Base-by-base conservation (phyloP, 495 filamentous ascomycete genomes). In the Rusavskia elegans region DNA sequence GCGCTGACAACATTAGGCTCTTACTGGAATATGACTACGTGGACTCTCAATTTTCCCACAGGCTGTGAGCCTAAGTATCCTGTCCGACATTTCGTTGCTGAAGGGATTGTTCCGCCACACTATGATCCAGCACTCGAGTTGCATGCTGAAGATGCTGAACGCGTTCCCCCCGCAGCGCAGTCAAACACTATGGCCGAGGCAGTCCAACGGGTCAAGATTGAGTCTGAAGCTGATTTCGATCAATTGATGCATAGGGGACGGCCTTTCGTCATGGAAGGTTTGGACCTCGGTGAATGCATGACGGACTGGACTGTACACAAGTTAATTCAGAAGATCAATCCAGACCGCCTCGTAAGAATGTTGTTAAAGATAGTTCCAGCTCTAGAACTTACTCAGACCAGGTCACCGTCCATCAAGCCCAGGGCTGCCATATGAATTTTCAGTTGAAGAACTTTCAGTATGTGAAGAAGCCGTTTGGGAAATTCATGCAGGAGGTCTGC, bases 371-470 rank as follows among this genome's bases (percentile, higher is more conserved):
- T 10, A 0, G 0, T 35, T 35, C 32, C 32, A 35, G 32, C 7
- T 35, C 32, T 14, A 8, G 32, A 11, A 58, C 48, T 51, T 62
- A 44, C 58, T 44, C n/a, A 35, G 25, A 45, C n/a, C 53, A 84
- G 78, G 75, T 92, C 13, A 70, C 85, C 10, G 77, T 88, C 13
- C 87, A 95, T 58, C 72, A 81, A 40, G 76, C 82, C 5, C 62
- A 69, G 40, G 75, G 69, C 32, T 68, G 74, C 36, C 70, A 72
- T 16, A 87, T 95, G 85, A 81, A 83, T 55, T 94, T 95, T 59
- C 79, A 79, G 49, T 62, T 67, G 20, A 93, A 90, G 66, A 94
- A 94, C 64, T 95, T 94, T 63, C 62, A 65, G 20, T 95, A 94
- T 59, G 66, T 71, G 20, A 85, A 77, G 11, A 84, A 81, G 53